Percentiles rank a stretch among this genome's conserved stretches.
phyloP scores from a whole-genome alignment of 2,329 filamentous ascomycete species.

The Ambrosiella cleistominuta region DNA sequence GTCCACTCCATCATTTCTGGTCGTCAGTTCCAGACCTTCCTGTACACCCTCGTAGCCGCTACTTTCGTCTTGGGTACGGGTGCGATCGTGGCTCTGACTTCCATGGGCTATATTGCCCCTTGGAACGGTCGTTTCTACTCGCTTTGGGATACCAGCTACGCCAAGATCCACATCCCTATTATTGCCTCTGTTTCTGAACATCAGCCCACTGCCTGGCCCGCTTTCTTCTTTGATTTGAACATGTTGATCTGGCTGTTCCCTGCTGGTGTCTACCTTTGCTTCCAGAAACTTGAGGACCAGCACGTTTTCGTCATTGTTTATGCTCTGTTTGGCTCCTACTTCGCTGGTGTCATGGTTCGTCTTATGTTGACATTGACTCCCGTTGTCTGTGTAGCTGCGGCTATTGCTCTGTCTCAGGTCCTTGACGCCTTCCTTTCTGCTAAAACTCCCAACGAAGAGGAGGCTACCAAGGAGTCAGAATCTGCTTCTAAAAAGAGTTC shows the following conservation, averaged over 20 bases:
- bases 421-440: conserved; percentile 68
- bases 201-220: conserved; percentile 95
- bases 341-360: conserved; percentile 97
- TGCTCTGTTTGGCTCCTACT: conserved; percentile 91
- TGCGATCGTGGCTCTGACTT: conserved; percentile 70
- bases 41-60: conserved; percentile 56
- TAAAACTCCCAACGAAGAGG: conserved; percentile 36
- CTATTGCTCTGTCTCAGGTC: conserved; percentile 71
- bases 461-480: conserved; percentile 31
- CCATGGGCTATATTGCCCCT: conserved; percentile 80
- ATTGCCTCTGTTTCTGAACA: conserved; percentile 99
- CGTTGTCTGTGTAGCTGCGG: conserved; percentile 86
- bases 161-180: conserved; percentile 98
- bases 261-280: conserved; percentile 94
- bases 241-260: conserved; percentile 99
- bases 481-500: conserved; percentile 38
- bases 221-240: conserved; percentile 98
- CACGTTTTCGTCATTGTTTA: conserved; percentile 98
- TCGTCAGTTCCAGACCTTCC: conserved; percentile 84
- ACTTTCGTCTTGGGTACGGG: conserved; percentile 57
- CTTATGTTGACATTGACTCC: conserved; percentile 95
- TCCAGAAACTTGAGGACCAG: conserved; percentile 83
- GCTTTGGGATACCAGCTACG: conserved; percentile 95
- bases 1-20: conserved; percentile 74
- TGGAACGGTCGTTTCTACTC: conserved; percentile 99